phyloP scores from a whole-genome alignment of 345 rosid genomes.

The Microthlaspi erraticum region DNA sequence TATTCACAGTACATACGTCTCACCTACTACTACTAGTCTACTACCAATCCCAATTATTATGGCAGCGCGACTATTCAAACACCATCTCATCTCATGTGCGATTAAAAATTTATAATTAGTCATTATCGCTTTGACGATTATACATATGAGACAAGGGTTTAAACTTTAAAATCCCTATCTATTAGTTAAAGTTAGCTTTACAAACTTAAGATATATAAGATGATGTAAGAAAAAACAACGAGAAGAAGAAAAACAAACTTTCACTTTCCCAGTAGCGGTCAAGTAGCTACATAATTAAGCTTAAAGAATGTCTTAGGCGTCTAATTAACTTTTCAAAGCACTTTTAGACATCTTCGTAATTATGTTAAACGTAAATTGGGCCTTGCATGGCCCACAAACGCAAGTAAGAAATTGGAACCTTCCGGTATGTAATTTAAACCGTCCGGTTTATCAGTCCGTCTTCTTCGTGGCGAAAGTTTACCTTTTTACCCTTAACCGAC shows the following conservation, averaged over 20 bases:
- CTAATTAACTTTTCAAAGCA: not conserved
- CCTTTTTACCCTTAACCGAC: slow-evolving; percentile 4
- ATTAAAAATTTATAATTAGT: slow-evolving; percentile 12
- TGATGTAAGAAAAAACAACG: not conserved
- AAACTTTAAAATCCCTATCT: not conserved
- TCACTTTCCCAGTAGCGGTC: slow-evolving; percentile 32
- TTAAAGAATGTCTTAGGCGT: not conserved
- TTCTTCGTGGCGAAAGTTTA: not conserved
- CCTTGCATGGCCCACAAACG: no score
- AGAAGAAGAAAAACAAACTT: not conserved
- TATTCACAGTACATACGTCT: not conserved
- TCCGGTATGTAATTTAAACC: not conserved
- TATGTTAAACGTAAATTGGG: slow-evolving; percentile 1
- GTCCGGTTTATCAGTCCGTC: not conserved
- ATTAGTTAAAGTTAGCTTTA: slow-evolving; percentile 6
- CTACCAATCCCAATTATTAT: slow-evolving; percentile 1
- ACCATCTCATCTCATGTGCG: slow-evolving; percentile 23
- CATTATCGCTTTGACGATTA: slow-evolving; percentile 18
- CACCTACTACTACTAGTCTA: not conserved
- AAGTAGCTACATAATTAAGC: not conserved
- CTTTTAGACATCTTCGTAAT: not conserved
- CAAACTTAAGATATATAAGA: not conserved
- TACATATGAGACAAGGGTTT: slow-evolving; percentile 1
- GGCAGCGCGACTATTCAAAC: slow-evolving; percentile 31
- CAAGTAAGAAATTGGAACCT: no score